Evolutionary conservation across 257 asterid genomes (phyloP), one percentile per base, ranked within the genome.

Genomic region (Solanum paucissectum): DNA sequence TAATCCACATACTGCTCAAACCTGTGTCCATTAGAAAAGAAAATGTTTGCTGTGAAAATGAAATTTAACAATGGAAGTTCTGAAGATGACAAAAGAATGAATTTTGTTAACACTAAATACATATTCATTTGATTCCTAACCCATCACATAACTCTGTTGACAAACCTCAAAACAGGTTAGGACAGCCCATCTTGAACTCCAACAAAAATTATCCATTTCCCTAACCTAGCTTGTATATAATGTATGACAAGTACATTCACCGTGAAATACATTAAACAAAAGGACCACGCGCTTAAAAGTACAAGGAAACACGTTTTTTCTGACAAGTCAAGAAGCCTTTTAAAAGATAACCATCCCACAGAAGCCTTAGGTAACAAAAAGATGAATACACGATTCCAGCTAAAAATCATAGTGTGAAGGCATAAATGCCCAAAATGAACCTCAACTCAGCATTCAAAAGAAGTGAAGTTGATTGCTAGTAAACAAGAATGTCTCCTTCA

Each of bases 1-100:
- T 96, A 97, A 58, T 97, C 99, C 55, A 96, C 99, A 90, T 96
- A 97, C 90, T 92, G 95, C 92, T 97, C 99, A 91, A 97, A 97
- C 94, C 99, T 97, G 94, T 79, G 76, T 71, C 87, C 86, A 92
- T 83, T 13, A 88, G 88, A 88, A 83, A 81, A 89, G 77, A 60
- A 86, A 87, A 58, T 27, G 37, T 25, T 25, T 79, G 38, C n/a
- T 25, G n/a, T 44, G 84, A 81, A 25, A 46, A 27, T 29, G 20
- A 38, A 40, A 18, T 40, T 12, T n/a, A 38, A 46, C 42, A 46
- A 27, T 46, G 85, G 6, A 81, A 81, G 68, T 44, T 81, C 33
- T 46, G 27, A 58, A 81, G 66, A 79, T 29, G 40, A 16, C 68
- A 81, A 29, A 29, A 18, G 29, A 49, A 46, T 46, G 40, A 29